Evolutionary conservation across 2,329 filamentous ascomycete species (phyloP), one percentile per base, ranked within the genome.

Genomic region (Tolypocladium album): DNA sequence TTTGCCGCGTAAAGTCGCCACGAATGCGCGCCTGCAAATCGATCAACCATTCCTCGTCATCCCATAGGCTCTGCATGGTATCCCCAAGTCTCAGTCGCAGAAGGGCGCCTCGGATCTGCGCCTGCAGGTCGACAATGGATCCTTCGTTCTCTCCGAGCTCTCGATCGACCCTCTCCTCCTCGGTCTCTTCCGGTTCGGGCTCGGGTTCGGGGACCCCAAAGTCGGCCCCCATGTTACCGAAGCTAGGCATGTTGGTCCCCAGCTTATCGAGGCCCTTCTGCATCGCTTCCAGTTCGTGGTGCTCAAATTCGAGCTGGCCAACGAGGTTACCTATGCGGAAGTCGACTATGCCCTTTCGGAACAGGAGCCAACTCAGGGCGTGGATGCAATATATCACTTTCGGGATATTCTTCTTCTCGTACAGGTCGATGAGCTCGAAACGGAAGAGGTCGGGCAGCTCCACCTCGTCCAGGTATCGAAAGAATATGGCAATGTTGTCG

Each of bases 381-480:
- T 99, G 94, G 58, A 99, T 94, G 71, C 94, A 99, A 76, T 99
- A 96, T 63, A 99, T 99, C 71, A 97, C 95, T 74, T 97, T 99
- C 4, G 94, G 94, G 1, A 97, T 95, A 68, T 99, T 99, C 76
- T 99, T 99, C 80, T 97, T 99, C 75, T 99, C 95, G 77, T 99
- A 99, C 15, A 99, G 78, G 74, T 99, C 94, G 64, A 97, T 96
- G 55, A 97, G 81, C 72, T 99, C 94, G 72, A 99, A 99, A 60
- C 93, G 87, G 73, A 99, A 99, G 22, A 99, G 82, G 67, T 99
- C 95, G 1, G 94, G 94, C 3, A 99, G 79, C 68, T 96, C 89
- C 11, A 97, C 86, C 62, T 97, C 90, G 64, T 93, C 90, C 1
- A 99, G 82, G 65, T 96, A 96, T 61, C 89, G 86, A 76, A 97